These are phyloP conservation scores for Candida morakotiae DNA, from an alignment of 805 yeast genomes.

Conservation along the genomic window DNA sequence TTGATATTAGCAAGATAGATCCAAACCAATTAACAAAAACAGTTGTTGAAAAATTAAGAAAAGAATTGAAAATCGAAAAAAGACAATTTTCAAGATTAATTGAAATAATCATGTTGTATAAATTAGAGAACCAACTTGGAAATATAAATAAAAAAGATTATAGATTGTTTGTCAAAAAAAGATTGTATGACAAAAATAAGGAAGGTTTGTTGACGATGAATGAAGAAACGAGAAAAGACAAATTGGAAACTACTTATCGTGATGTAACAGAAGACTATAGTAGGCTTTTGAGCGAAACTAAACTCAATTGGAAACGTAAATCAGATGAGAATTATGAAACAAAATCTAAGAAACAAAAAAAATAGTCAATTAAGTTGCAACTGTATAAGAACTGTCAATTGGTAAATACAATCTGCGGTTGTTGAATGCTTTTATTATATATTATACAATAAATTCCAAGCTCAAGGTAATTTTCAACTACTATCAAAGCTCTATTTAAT, in stretches of 20 bases:
- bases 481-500: too few species aligned
- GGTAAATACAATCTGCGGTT: too few species aligned
- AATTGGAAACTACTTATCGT: constrained; percentile 70
- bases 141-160: constrained; percentile 32
- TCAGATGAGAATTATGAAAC: not conserved
- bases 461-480: too few species aligned
- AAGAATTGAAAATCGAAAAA: constrained; percentile 56
- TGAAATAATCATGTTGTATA: constrained; percentile 66
- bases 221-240: constrained; percentile 58
- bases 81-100: constrained; percentile 74
- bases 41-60: constrained; percentile 41
- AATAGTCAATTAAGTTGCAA: too few species aligned
- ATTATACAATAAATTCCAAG: too few species aligned
- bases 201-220: constrained; percentile 73
- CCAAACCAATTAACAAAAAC: constrained; percentile 15
- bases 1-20: constrained; percentile 23
- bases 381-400: too few species aligned
- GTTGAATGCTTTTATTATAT: too few species aligned
- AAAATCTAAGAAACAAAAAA: not conserved
- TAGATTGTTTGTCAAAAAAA: constrained; percentile 63
- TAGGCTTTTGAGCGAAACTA: constrained; percentile 44
- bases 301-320: constrained; percentile 10
- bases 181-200: constrained; percentile 73
- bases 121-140: constrained; percentile 19
- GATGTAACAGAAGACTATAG: constrained; percentile 67